Base-by-base conservation (phyloP, 2,329 filamentous ascomycete genomes). In the Penicillium sp. region DNA sequence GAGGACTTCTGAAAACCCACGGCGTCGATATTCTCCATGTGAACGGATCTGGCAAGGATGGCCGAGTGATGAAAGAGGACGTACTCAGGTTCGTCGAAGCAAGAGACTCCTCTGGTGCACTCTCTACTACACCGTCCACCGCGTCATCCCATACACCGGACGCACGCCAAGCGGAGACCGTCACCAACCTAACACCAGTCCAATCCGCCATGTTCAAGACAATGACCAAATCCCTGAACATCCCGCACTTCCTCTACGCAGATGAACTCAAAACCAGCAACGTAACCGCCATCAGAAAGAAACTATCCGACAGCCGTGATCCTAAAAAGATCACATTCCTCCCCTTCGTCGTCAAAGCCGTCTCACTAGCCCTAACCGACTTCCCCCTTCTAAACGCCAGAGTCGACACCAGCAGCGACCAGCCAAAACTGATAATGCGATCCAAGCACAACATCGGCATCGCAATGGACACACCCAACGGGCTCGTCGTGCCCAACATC, bases 161-260 rank as follows among this genome's bases (percentile, higher is more conserved):
- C 37, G 50, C 64, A 32, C 62, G 59, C 32, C 85, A 87, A 66
- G 73, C 73, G 44, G 93, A 97, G 69, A 86, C 82, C 7, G 69
- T 76, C 1, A 76, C 85, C 26, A 74, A 80, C 47, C 75, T 98
- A 51, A 87, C 87, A 10, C 84, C 84, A 29, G 86, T 87, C 11
- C 91, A 97, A 71, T 77, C 80, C 29, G 86, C 89, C 64, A 98
- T 98, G 93, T 97, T 95, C 82, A 96, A 94, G 74, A 80, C 84
- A 50, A 98, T 98, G 93, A 96, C 91, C 11, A 83, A 83, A 48
- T 96, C 91, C 2, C 78, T 98, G 53, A 81, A 72, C 41, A 97
- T 96, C 59, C 93, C 93, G 0, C 93, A 97, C 70, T 96, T 98
- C 71, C 81, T 97, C 50, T 98, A 95, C 72, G 86, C 89, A 31